Conservation (phyloP, 148 eudicot species). For the Rhododendron williamsianum region DNA sequence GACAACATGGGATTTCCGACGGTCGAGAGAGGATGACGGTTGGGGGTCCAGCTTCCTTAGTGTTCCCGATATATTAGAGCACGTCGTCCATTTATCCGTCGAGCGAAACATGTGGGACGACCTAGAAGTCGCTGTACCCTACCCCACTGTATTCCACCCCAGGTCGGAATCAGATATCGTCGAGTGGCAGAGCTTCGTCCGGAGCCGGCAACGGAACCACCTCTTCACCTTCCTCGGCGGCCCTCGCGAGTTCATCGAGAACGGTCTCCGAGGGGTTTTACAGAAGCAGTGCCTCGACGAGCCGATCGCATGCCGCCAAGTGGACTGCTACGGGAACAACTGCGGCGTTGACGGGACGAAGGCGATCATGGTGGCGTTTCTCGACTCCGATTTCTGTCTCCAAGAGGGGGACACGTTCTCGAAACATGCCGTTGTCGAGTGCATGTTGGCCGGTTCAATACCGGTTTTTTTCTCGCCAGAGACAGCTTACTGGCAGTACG, state of each 20-base stretch:
- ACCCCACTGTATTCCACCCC: conserved; percentile 92
- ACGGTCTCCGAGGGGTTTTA: conserved; percentile 28
- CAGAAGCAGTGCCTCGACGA: conserved; percentile 29
- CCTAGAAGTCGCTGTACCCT: conserved; percentile 57
- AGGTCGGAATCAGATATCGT: conserved; percentile 22
- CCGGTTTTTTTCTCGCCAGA: conserved; percentile 50
- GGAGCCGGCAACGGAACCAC: conserved; percentile 28
- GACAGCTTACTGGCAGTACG: conserved; percentile 45
- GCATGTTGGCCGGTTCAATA: conserved; percentile 50
- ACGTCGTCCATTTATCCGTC: conserved; percentile 44
- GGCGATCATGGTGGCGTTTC: conserved; percentile 22
- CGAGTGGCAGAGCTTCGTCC: conserved; percentile 56
- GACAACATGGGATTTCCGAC: conserved; percentile 65
- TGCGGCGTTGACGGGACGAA: conserved; percentile 31
- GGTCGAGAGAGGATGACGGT: conserved; percentile 28
- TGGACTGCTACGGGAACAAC: conserved; percentile 34
- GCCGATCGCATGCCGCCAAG: conserved; percentile 27
- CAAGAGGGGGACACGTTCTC: conserved; percentile 49
- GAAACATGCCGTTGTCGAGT: conserved; percentile 38
- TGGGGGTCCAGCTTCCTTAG: conserved; percentile 58
- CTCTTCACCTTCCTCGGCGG: conserved; percentile 39
- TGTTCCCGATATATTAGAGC: conserved; percentile 36
- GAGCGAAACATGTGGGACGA: conserved; percentile 52
- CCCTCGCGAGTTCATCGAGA: conserved; percentile 16
- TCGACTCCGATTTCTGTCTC: conserved; percentile 46